Conservation (phyloP, 2,329 filamentous ascomycete genomes). For the Didymella segeticola region DNA sequence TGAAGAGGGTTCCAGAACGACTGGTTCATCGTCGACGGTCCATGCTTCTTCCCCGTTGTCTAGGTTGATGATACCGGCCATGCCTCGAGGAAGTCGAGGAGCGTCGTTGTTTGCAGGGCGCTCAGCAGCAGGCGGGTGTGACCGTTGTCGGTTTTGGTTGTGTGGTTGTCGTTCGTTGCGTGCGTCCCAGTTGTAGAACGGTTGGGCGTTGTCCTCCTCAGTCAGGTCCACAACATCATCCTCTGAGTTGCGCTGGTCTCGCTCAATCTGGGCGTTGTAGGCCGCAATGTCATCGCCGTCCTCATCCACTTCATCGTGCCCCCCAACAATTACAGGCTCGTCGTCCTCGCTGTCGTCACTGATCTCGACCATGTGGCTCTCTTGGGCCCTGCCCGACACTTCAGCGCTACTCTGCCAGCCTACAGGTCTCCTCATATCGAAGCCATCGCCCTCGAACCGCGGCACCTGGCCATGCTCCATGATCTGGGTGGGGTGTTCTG, state of each 20-base stretch:
- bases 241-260: constrained; percentile 14
- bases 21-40: constrained; percentile 22
- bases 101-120: constrained; percentile 2
- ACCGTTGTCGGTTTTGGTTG: not conserved
- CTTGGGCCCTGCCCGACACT: not conserved
- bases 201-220: constrained; percentile 26
- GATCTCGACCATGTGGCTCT: constrained; percentile 6
- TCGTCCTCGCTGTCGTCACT: constrained; percentile 16
- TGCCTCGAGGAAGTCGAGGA: constrained; percentile 46
- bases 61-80: constrained; percentile 53
- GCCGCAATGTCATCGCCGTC: constrained; percentile 10
- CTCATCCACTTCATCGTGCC: constrained; percentile 9
- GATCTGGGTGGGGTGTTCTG: constrained; percentile 14
- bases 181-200: not conserved
- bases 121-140: not conserved
- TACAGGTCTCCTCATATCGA: constrained; percentile 61
- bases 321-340: constrained; percentile 1
- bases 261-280: constrained; percentile 19
- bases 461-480: constrained; percentile 29
- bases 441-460: constrained; percentile 60
- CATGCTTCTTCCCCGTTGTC: constrained; percentile 42
- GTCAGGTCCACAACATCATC: constrained; percentile 44
- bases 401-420: constrained; percentile 39
- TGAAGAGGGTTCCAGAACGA: constrained; percentile 29
- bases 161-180: not conserved